These are phyloP conservation scores for Diplosphaera chodatii DNA, from an alignment of 139 green algal genomes.

Conservation along the genomic window DNA sequence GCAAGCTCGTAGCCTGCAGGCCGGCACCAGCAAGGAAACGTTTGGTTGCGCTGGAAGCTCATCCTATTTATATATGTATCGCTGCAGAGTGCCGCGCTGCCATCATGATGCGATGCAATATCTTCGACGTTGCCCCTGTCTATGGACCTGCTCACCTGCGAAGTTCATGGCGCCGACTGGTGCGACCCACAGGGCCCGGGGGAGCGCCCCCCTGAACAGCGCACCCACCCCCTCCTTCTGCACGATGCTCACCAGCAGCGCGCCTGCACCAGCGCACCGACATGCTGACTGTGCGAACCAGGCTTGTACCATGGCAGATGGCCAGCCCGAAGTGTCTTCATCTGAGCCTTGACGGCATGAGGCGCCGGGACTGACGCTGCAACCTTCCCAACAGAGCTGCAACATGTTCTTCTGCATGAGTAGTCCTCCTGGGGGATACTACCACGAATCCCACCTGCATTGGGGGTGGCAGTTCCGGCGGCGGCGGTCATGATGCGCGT, in stretches of 20 bases:
- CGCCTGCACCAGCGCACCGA: neutral
- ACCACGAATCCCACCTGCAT: neutral
- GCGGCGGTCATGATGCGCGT: slow-evolving; percentile 61
- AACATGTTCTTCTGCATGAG: too few relatives aligned
- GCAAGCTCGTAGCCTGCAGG: slow-evolving; percentile 61
- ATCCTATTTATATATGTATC: too few relatives aligned
- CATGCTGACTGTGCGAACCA: too few relatives aligned
- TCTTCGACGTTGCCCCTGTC: too few relatives aligned
- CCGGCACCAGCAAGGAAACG: neutral
- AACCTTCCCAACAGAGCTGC: too few relatives aligned
- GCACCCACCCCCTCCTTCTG: slow-evolving; percentile 46
- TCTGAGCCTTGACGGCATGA: too few relatives aligned
- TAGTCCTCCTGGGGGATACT: too few relatives aligned
- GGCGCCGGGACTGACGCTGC: too few relatives aligned
- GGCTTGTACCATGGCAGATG: too few relatives aligned
- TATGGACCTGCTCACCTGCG: slow-evolving; percentile 6
- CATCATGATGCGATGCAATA: too few relatives aligned
- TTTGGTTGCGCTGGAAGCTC: neutral
- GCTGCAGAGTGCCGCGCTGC: too few relatives aligned
- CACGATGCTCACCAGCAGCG: slow-evolving; percentile 31
- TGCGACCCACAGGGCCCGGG: slow-evolving; percentile 61
- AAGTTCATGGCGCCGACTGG: slow-evolving; percentile 74
- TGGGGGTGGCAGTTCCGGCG: neutral
- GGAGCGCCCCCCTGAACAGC: slow-evolving; percentile 39
- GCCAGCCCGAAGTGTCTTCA: too few relatives aligned